Conservation (phyloP, 2,329 filamentous ascomycete species). For the Aspergillus alliaceus region DNA sequence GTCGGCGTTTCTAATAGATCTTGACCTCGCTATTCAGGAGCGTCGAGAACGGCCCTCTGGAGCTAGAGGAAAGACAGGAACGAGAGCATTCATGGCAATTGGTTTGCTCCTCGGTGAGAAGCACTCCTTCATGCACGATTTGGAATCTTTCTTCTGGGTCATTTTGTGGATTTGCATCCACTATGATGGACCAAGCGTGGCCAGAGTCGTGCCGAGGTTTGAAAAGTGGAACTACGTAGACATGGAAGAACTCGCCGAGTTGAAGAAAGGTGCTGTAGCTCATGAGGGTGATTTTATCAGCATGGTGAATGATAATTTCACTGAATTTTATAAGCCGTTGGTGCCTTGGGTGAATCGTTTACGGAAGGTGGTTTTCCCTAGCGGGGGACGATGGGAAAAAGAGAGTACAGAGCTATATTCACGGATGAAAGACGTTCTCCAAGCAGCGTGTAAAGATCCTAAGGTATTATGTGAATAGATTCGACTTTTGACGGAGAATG, state of each 20-base stretch:
- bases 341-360: conserved; percentile 15
- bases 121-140: conserved; percentile 46
- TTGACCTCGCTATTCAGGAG: conserved; percentile 31
- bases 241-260: conserved; percentile 11
- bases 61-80: conserved; percentile 45
- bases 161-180: conserved; percentile 48
- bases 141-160: conserved; percentile 50
- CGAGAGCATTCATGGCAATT: conserved; percentile 40
- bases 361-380: conserved; percentile 15
- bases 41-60: conserved; percentile 35
- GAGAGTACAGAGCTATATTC: not conserved
- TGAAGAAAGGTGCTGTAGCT: conserved; percentile 11
- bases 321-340: conserved; percentile 12
- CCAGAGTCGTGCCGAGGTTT: not conserved
- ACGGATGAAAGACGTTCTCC: not conserved
- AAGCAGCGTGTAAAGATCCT: not conserved
- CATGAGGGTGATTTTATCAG: conserved; percentile 11
- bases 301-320: conserved; percentile 11
- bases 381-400: not conserved
- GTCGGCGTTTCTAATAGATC: conserved; percentile 38
- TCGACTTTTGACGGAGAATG: no score
- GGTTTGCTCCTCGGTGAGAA: conserved; percentile 40
- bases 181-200: conserved; percentile 26
- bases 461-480: not conserved
- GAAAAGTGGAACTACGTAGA: conserved; percentile 20